Conservation (phyloP, 2,329 filamentous ascomycete species). For the Fusarium concolor region DNA sequence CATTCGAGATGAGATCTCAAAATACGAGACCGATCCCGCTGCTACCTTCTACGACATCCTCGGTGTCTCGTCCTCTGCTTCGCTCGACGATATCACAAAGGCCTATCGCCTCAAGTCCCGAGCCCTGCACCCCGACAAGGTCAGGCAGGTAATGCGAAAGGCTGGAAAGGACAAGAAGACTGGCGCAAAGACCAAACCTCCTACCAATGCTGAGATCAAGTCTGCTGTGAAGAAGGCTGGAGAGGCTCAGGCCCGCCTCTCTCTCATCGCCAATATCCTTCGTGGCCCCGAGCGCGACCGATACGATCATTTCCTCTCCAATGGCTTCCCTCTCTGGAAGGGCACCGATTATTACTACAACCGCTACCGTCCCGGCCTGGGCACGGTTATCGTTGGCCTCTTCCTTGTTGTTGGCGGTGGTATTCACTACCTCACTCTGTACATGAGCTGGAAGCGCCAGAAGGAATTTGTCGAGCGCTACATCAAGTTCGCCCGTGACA, state of each 20-base stretch:
- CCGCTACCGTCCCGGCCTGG: slow-evolving; percentile 89
- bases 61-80: slow-evolving; percentile 77
- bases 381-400: slow-evolving; percentile 82
- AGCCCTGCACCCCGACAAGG: slow-evolving; percentile 93
- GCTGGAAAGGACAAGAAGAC: slow-evolving; percentile 67
- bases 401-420: slow-evolving; percentile 86
- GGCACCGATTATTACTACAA: slow-evolving; percentile 99
- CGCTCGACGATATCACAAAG: slow-evolving; percentile 89
- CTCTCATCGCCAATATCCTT: slow-evolving; percentile 87
- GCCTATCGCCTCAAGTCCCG: slow-evolving; percentile 91
- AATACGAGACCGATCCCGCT: slow-evolving; percentile 79
- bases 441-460: slow-evolving; percentile 90
- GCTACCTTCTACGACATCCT: slow-evolving; percentile 96
- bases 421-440: slow-evolving; percentile 86
- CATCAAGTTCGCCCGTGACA: slow-evolving; percentile 86
- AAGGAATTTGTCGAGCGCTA: slow-evolving; percentile 92
- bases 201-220: slow-evolving; percentile 79
- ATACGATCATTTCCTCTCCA: slow-evolving; percentile 92
- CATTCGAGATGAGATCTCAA: slow-evolving; percentile 85
- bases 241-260: slow-evolving; percentile 85
- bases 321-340: slow-evolving; percentile 97
- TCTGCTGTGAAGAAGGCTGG: slow-evolving; percentile 83
- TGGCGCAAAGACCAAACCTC: slow-evolving; percentile 75
- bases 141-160: slow-evolving; percentile 83
- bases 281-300: slow-evolving; percentile 82